A percentile compares a stretch with the other conserved stretches of the same genome.
phyloP scores from a whole-genome alignment of 495 filamentous ascomycete genomes.

The Penicillium taxi region DNA sequence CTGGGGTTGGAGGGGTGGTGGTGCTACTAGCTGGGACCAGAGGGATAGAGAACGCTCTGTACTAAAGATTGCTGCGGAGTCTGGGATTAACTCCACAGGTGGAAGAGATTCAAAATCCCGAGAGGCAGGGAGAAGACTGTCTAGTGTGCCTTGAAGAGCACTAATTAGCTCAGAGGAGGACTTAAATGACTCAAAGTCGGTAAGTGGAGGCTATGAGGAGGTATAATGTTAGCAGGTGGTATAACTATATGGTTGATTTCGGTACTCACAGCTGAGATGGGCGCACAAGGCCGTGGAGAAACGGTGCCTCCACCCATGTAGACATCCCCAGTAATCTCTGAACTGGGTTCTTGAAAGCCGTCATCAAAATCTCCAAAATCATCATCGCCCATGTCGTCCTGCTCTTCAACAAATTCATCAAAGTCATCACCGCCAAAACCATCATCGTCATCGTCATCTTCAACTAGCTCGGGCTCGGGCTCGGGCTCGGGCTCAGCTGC shows the following conservation, averaged over 20 bases:
- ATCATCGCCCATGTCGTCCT: conserved; percentile 52
- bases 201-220: conserved; percentile 53
- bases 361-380: conserved; percentile 93
- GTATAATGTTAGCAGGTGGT: not conserved
- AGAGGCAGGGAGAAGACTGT: conserved; percentile 47
- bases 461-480: conserved; percentile 7
- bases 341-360: conserved; percentile 61
- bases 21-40: conserved; percentile 93
- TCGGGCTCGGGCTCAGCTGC: conserved; percentile 15
- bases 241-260: not conserved
- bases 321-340: conserved; percentile 36
- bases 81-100: conserved; percentile 37
- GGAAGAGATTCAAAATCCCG: conserved; percentile 35
- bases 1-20: conserved; percentile 87
- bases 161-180: conserved; percentile 41
- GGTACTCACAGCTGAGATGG: conserved; percentile 44
- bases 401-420: conserved; percentile 89
- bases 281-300: conserved; percentile 35
- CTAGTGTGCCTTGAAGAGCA: conserved; percentile 43
- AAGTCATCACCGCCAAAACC: conserved; percentile 63
- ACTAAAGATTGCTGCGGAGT: conserved; percentile 42
- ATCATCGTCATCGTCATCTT: conserved; percentile 27
- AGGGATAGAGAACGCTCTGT: conserved; percentile 71
- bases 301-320: conserved; percentile 9
- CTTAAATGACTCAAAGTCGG: conserved; percentile 59